phyloP scores from a whole-genome alignment of 345 rosid genomes.

The Eutrema yunnanense region DNA sequence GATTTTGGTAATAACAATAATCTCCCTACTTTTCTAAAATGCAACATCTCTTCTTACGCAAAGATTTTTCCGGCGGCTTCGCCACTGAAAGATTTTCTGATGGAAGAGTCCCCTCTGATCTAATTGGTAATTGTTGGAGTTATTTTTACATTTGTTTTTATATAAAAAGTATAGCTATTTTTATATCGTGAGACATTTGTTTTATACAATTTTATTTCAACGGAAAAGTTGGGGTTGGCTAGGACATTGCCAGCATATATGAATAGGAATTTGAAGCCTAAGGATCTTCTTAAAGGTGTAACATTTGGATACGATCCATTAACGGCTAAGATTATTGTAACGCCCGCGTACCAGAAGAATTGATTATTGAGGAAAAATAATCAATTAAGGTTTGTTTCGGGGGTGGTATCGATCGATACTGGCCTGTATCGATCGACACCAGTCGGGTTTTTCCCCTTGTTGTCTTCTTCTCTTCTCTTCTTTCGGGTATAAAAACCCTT shows the following conservation, averaged over 20 bases:
- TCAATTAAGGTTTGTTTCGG: no score
- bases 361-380: no score
- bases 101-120: constrained; percentile 17
- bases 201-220: constrained; percentile 13
- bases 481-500: no score
- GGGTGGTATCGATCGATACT: no score
- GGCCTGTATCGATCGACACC: no score
- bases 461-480: no score
- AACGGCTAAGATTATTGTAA: constrained; percentile 34
- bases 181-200: not conserved
- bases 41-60: constrained; percentile 7
- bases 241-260: constrained; percentile 45
- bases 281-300: constrained; percentile 55
- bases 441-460: no score
- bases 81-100: constrained; percentile 15
- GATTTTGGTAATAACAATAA: constrained; percentile 15
- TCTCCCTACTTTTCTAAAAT: not conserved
- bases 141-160: not conserved
- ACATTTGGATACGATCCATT: constrained; percentile 57
- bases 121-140: not conserved
- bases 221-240: constrained; percentile 43
- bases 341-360: no score
- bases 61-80: not conserved
- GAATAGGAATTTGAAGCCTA: constrained; percentile 28
- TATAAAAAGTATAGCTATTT: not conserved